Base-by-base conservation (phyloP, 2,329 filamentous ascomycete species). In the Ophiostoma australiae region DNA sequence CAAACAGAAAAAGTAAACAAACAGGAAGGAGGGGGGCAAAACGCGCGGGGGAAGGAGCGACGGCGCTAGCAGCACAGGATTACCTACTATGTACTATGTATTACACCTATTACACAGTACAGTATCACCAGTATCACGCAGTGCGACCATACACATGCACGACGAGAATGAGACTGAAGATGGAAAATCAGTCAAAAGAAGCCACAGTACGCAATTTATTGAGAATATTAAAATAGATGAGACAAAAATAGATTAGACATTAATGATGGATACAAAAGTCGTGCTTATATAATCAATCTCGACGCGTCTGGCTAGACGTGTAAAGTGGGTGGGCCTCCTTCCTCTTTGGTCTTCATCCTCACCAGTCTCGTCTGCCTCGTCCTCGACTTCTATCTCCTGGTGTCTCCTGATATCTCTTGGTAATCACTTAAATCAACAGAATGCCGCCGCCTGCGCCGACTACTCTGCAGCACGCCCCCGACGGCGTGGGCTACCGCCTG, bases 401-500 rank as follows among this genome's bases (percentile, higher is more conserved):
- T 11, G 5, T 41, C 39, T 13, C 15, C 10, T 41, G 27, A 23
- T 15, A n/a, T 6, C 52, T 27, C 23, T 20, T 15, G 3, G 7
- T 48, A 48, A 11, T 17, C 13, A 48, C 44, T 7, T n/a, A 15
- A 41, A 10, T 31, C n/a, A 8, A 20, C 31, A 65, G 3, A 35
- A 33, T 65, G 37, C 17, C 35, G n/a, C 35, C 35, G 8, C 37
- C 66, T 0, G 23, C 27, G n/a, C n/a, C 66, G 67, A 85, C 87
- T 63, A 80, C 83, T 7, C 80, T 90, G 70, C 78, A 80, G 65
- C 83, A 87, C 75, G 80, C 79, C 55, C 83, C 84, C 7, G 79
- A 84, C 67, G 80, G 82, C 61, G 75, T 82, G 20, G 82, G 83
- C 69, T 89, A 89, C 78, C 87, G 86, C 72, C 83, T 90, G 70